Base-by-base conservation (phyloP, 495 filamentous ascomycete genomes). In the Viridothelium virens region DNA sequence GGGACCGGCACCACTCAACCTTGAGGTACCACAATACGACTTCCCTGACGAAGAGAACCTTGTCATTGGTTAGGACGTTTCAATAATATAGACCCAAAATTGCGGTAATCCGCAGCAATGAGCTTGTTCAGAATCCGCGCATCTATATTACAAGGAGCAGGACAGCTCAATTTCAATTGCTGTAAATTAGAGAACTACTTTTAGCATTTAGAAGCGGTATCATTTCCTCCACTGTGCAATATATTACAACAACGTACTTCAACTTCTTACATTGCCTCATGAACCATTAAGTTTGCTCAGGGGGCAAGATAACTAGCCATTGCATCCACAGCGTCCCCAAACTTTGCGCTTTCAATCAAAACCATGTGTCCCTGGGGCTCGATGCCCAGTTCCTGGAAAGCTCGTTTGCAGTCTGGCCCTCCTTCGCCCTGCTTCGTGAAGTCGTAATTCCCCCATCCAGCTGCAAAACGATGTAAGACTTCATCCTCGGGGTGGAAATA, bases 401-500 rank as follows among this genome's bases (percentile, higher is more conserved):
- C 89, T 64, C 95, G 79, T 79, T 95, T 97, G 71, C 89, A 89
- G 77, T 97, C 95, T 62, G 86, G 84, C 5, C 89, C 85, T 56
- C 92, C 89, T 41, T 86, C 89, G 56, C 80, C 79, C 73, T 91
- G 84, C 75, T 89, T 93, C 14, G 85, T 86, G 73, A 91, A 97
- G 33, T 87, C 85, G 72, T 87, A 91, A 39, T 81, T 81, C 11
- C 86, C 89, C 50, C 78, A 78, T 64, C 82, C 89, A 38, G 84
- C 64, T 12, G 89, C 88, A 77, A 91, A 81, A 67, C 84, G 83
- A 71, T 93, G 85, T 67, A 97, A 75, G 64, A 92, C 84, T 80
- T 99, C 94, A 73, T 99, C 95, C 77, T 99, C 95, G 2, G 94
- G 91, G 75, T 99, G 95, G 80, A 97, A 99, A 76, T 91, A 96